phyloP scores from a whole-genome alignment of 148 eudicot genomes.

The Fagopyrum esculentum region DNA sequence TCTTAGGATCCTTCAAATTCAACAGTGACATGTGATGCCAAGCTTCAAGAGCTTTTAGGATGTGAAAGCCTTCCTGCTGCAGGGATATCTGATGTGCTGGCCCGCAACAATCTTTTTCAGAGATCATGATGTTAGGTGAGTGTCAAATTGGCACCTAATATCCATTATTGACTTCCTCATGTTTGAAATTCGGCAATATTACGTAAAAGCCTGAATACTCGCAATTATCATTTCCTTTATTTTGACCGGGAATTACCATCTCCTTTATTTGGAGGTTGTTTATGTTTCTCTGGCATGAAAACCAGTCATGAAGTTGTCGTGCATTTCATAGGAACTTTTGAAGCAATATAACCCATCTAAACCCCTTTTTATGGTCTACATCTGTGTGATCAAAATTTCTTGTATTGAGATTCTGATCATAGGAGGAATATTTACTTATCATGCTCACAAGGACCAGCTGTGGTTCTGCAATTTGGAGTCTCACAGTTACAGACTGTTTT shows the following conservation, averaged over 20 bases:
- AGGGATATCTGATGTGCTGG: slow-evolving; percentile 54
- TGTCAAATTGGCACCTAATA: slow-evolving; percentile 4
- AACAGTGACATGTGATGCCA: slow-evolving; percentile 54
- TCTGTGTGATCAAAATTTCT: neutral
- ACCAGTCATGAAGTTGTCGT: neutral
- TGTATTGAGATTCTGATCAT: neutral
- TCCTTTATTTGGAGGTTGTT: neutral
- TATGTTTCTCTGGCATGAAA: neutral
- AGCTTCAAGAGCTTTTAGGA: slow-evolving; percentile 70
- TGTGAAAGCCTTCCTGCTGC: slow-evolving; percentile 56
- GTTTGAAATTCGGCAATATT: neutral
- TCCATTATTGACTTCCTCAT: neutral
- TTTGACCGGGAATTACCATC: neutral
- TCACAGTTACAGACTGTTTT: neutral
- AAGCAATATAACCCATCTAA: neutral
- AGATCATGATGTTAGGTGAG: slow-evolving; percentile 60
- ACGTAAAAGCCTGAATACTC: neutral
- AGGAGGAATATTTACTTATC: neutral
- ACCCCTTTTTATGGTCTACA: neutral
- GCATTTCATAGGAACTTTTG: neutral
- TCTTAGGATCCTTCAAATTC: slow-evolving; percentile 57
- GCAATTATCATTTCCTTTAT: neutral
- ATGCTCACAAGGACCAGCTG: too few species aligned
- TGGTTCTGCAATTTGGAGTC: neutral
- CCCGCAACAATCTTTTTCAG: slow-evolving; percentile 59